Percentiles rank a stretch among this genome's conserved stretches.
Evolutionary conservation across 2,329 filamentous ascomycete genomes (phyloP).

Genomic region (Beauveria australis): DNA sequence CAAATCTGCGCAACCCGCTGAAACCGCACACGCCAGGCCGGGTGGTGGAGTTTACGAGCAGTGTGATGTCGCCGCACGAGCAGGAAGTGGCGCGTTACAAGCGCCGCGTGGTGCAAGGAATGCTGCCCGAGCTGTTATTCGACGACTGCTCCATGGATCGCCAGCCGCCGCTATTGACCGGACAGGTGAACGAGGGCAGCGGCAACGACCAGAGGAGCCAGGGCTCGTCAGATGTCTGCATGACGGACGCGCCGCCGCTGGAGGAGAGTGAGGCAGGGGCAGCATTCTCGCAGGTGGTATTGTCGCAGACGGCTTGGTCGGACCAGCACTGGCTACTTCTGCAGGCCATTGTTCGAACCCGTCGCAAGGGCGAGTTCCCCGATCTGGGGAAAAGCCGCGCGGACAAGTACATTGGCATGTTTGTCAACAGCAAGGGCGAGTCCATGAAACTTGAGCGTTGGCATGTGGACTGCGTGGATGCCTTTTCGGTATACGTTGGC

Average conservation of each 20-base stretch:
- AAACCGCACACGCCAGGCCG: conserved; percentile 51
- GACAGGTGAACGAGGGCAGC: conserved; percentile 11
- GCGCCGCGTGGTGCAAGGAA: conserved; percentile 17
- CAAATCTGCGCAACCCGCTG: conserved; percentile 46
- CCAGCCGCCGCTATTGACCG: background rate
- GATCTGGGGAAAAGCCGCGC: conserved; percentile 22
- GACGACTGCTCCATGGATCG: conserved; percentile 10
- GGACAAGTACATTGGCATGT: conserved; percentile 37
- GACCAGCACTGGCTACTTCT: conserved; percentile 46
- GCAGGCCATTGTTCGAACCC: conserved; percentile 42
- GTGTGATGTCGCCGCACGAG: conserved; percentile 37
- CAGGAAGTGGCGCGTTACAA: conserved; percentile 29
- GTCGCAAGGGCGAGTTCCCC: conserved; percentile 27
- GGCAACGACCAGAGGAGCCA: conserved; percentile 27
- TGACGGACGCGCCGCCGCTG: conserved; percentile 21
- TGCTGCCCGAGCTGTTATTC: conserved; percentile 13
- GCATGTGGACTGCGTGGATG: conserved; percentile 51
- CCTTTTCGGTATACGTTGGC: conserved; percentile 39
- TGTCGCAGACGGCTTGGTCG: conserved; percentile 40
- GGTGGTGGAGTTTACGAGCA: conserved; percentile 50
- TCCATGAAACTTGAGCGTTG: conserved; percentile 42
- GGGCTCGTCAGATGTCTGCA: conserved; percentile 18
- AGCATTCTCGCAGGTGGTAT: background rate
- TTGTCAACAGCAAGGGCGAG: conserved; percentile 37
- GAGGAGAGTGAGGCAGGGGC: background rate